Conservation (phyloP, 805 yeast species). For the Crinitomyces ghanaensis region DNA sequence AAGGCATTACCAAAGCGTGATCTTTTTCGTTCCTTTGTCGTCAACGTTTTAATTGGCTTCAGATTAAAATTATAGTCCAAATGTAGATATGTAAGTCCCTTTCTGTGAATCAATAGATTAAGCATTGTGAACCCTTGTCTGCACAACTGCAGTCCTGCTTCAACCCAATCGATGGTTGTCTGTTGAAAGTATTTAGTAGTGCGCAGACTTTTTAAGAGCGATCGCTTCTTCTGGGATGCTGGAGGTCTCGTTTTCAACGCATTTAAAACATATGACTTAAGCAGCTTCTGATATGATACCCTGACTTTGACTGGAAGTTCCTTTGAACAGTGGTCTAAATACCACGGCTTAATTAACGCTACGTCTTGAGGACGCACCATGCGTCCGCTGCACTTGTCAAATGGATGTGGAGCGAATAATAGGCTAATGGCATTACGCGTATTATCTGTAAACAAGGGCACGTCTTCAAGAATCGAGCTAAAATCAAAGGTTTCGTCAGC, state of each 20-base stretch:
- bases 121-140: slow-evolving; percentile 92
- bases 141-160: slow-evolving; percentile 91
- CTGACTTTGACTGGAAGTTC: slow-evolving; percentile 63
- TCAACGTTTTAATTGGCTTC: slow-evolving; percentile 90
- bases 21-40: slow-evolving; percentile 91
- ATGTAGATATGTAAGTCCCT: slow-evolving; percentile 85
- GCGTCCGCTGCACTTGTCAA: slow-evolving; percentile 58
- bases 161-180: slow-evolving; percentile 95
- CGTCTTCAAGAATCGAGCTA: slow-evolving; percentile 29
- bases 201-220: slow-evolving; percentile 53
- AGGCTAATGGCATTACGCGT: slow-evolving; percentile 46
- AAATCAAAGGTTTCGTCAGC: slow-evolving; percentile 28
- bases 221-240: slow-evolving; percentile 39
- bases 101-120: slow-evolving; percentile 75
- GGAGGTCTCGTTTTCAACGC: slow-evolving; percentile 44
- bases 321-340: slow-evolving; percentile 49
- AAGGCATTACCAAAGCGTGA: slow-evolving; percentile 95
- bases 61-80: slow-evolving; percentile 90
- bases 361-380: slow-evolving; percentile 84
- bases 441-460: slow-evolving; percentile 35
- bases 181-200: slow-evolving; percentile 82
- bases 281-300: slow-evolving; percentile 79
- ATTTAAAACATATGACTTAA: slow-evolving; percentile 64
- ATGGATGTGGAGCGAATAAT: slow-evolving; percentile 81
- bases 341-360: slow-evolving; percentile 74